Evolutionary conservation across 2,329 filamentous ascomycete genomes (phyloP).

Genomic region (Colletotrichum destructivum): DNA sequence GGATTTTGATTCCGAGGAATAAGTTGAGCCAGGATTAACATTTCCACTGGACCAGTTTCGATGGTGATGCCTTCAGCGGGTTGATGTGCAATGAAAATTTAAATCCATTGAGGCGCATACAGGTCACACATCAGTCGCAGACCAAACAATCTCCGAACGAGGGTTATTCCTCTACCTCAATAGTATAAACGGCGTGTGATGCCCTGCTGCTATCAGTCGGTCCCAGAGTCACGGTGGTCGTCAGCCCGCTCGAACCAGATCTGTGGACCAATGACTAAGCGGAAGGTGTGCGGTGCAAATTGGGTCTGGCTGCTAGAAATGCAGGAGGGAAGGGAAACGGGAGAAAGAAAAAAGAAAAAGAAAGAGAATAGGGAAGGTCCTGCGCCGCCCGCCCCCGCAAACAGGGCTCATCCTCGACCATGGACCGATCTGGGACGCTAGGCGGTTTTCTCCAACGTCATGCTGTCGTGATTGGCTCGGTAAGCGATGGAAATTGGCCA

Average conservation of each 20-base stretch:
- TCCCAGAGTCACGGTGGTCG: neutral
- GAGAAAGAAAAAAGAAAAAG: neutral
- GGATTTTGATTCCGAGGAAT: too few species aligned
- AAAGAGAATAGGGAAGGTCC: slow-evolving; percentile 21
- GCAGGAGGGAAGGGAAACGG: neutral
- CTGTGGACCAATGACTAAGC: slow-evolving; percentile 27
- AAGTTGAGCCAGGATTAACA: too few species aligned
- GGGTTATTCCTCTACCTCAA: too few species aligned
- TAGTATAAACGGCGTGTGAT: neutral
- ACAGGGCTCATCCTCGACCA: slow-evolving; percentile 39
- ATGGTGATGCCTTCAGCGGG: too few species aligned
- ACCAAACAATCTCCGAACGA: neutral
- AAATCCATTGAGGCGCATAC: too few species aligned
- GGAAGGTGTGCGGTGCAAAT: neutral
- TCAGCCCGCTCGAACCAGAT: neutral
- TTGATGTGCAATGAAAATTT: too few species aligned
- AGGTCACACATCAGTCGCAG: too few species aligned
- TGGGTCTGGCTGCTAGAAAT: neutral
- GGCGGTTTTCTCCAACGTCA: slow-evolving; percentile 53
- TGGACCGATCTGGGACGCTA: slow-evolving; percentile 42
- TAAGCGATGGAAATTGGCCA: slow-evolving; percentile 45
- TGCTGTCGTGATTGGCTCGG: slow-evolving; percentile 52
- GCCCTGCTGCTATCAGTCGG: neutral
- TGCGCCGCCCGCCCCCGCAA: slow-evolving; percentile 34
- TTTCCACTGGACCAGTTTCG: too few species aligned